Percentiles rank a stretch among this genome's conserved stretches.
Evolutionary conservation across 106 monocot genomes (phyloP).

Genomic region (Dendrobium chrysotoxum): DNA sequence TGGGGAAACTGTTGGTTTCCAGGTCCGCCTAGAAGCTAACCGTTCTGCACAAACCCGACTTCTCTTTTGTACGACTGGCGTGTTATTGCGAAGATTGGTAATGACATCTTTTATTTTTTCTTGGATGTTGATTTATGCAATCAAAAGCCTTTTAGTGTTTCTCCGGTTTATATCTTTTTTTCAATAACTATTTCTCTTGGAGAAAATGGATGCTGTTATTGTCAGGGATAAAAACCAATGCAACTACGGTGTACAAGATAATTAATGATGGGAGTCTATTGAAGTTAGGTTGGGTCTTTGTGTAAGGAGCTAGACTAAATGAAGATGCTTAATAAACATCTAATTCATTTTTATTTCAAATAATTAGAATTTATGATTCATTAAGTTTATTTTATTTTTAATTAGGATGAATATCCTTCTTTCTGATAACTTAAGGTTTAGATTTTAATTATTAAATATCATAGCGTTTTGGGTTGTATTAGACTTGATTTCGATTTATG

Average conservation of each 20-base stretch:
- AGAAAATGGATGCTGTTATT: background rate
- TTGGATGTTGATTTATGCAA: background rate
- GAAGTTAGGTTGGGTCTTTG: background rate
- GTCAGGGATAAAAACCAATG: background rate
- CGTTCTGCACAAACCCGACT: constrained; percentile 73
- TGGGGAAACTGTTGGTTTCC: constrained; percentile 92
- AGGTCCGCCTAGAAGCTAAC: constrained; percentile 87
- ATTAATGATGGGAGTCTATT: background rate
- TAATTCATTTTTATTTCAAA: background rate
- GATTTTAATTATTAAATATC: no score
- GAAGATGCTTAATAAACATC: background rate
- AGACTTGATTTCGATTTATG: no score
- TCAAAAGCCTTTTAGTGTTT: background rate
- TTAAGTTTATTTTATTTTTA: no score
- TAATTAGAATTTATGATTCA: no score
- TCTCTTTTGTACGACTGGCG: constrained; percentile 97
- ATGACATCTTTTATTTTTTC: background rate
- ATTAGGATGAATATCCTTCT: no score
- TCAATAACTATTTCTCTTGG: background rate
- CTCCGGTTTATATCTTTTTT: background rate
- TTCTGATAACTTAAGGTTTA: no score
- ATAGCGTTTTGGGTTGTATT: no score
- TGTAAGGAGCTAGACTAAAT: background rate
- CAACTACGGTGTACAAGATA: background rate
- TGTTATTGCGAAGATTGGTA: constrained; percentile 86